Base-by-base conservation (phyloP, 164 flowering plant species). In the Saururus chinensis region DNA sequence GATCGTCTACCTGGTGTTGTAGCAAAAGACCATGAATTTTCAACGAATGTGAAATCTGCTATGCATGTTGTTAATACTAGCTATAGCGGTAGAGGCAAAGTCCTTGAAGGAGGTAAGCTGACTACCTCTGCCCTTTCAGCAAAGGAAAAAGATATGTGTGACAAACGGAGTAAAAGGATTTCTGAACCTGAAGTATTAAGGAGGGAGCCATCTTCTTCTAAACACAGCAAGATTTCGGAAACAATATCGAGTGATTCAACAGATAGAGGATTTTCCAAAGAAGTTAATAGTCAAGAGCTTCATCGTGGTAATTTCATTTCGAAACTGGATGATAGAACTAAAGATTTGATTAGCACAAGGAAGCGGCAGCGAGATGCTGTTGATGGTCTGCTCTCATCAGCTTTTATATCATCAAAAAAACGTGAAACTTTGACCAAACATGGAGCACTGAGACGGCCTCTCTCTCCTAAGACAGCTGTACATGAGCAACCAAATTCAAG, bases 331-430 rank as follows among this genome's bases (percentile, higher is more conserved):
- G 76, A 75, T 6, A 62, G 60, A 53, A 48, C 74, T 37, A 72
- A 66, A 23, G 78, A 78, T 62, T 14, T 72, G 21, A 74, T 79
- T 61, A 60, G 70, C 9, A 79, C 76, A 73, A 80, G 92, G 68
- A 89, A 83, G 66, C 72, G 79, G 57, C 95, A 89, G 62, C 82
- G 97, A 19, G 92, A 89, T 60, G 96, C 87, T 56, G 92, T 89
- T 60, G 92, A 89, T 73, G 90, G 90, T 45, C 86, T 89, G 70
- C 85, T 88, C 61, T 69, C 81, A 61, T 86, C 92, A 7, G 76
- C 95, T 72, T 81, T 86, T 26, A 79, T 90, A 71, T 73, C 97
- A 67, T 75, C 90, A 6, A 89, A 80, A 76, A 89, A 84, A 74
- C 56, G 76, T 48, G 86, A 75, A 63, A 57, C 74, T 49, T 72